A percentile compares a stretch with the other conserved stretches of the same genome.
phyloP scores from a whole-genome alignment of 768 basidiomycete species.

The Hypsizygus marmoreus region DNA sequence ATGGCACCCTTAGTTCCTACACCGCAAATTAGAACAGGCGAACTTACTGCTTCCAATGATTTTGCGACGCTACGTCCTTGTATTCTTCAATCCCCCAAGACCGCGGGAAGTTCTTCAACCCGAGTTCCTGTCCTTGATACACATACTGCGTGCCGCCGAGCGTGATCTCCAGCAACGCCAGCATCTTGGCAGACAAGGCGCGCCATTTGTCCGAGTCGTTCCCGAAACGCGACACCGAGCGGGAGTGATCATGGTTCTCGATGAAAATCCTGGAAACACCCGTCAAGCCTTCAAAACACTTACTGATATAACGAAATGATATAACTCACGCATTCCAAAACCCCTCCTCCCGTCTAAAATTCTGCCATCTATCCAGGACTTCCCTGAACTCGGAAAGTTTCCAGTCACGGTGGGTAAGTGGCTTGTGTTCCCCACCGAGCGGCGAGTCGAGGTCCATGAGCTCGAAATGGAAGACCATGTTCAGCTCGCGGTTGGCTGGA shows the following conservation, averaged over 20 bases:
- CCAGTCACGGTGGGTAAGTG: constrained; percentile 50
- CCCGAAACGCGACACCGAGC: constrained; percentile 67
- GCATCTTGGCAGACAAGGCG: constrained; percentile 59
- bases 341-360: constrained; percentile 53
- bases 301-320: constrained; percentile 15
- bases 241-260: constrained; percentile 71
- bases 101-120: constrained; percentile 61
- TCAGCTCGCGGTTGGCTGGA: constrained; percentile 57
- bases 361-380: constrained; percentile 56
- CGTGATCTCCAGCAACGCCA: constrained; percentile 61
- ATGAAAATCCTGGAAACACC: constrained; percentile 49
- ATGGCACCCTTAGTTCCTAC: background rate
- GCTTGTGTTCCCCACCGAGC: constrained; percentile 31
- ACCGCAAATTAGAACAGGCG: background rate
- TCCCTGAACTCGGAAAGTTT: constrained; percentile 53
- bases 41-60: constrained; percentile 57
- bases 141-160: constrained; percentile 71
- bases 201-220: constrained; percentile 64
- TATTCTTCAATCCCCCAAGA: constrained; percentile 74
- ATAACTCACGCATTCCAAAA: constrained; percentile 66
- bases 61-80: constrained; percentile 65
- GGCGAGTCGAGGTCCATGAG: constrained; percentile 59
- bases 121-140: constrained; percentile 78
- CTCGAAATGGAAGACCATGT: constrained; percentile 71
- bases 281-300: background rate